Evolutionary conservation across 768 basidiomycete species (phyloP), one percentile per base, ranked within the genome.

Genomic region (Candolleomyces aberdarensis): DNA sequence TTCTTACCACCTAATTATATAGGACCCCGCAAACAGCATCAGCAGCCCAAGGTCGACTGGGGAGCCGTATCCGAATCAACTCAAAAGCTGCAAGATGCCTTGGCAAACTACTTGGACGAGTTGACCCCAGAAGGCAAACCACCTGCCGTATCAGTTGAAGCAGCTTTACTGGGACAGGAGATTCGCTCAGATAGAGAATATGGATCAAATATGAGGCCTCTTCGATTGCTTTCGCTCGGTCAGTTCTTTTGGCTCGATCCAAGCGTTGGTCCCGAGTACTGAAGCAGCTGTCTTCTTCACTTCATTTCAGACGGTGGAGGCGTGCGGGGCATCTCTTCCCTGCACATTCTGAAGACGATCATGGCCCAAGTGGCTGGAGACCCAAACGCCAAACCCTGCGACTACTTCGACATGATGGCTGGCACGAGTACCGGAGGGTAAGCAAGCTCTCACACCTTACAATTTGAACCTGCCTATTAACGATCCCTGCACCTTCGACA

Each of bases 361-460:
- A 73, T 76, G 75, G 53, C 32, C n/a, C 64, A 72, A 41, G 40
- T 71, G 29, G 62, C 67, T 7, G 62, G 66, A 5, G 57, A 71
- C 20, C 62, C 66, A 0, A 62, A 66, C 51, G 64, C 64, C 7
- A 69, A 66, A 55, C 75, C 71, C 19, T 73, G 66, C 47, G 66
- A 75, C 11, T 71, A 71, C 57, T 75, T 76, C 40, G 72, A 76
- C 48, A 71, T 76, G 69, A 74, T 76, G 41, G 69, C 67, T 4
- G 75, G 74, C 46, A 75, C 74, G 0, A 74, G 73, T 53, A 72
- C 72, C 0, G 74, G 74, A 62, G 74, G 74, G 73, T 74, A 40
- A 8, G 67, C 19, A 36, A 36, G 6, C 36, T 36, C 2, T 11
- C 6, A 36, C 26, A 11, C 41, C 19, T 54, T 44, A 15, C n/a